These are phyloP conservation scores for Heracleum sosnowskyi DNA, from an alignment of 129 eudicot species.

Conservation along the genomic window DNA sequence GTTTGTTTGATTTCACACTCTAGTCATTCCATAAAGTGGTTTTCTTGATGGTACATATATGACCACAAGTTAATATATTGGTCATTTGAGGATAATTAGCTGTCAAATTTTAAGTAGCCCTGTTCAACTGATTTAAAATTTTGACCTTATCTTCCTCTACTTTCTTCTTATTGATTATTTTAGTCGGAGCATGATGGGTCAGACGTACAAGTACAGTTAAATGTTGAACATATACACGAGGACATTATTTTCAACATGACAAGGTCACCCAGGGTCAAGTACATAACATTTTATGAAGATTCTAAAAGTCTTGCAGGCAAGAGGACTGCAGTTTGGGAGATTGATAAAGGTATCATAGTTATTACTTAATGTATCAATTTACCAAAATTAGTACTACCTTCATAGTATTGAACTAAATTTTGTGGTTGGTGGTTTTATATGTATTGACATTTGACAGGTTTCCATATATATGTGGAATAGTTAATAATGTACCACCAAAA, in stretches of 20 bases:
- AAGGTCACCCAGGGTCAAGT: constrained; percentile 67
- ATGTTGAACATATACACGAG: constrained; percentile 59
- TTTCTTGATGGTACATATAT: not conserved
- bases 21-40: not conserved
- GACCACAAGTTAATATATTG: not conserved
- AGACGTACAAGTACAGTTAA: constrained; percentile 66
- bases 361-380: not conserved
- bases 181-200: constrained; percentile 92
- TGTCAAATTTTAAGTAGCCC: not conserved
- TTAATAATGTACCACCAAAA: not conserved
- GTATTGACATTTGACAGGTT: not conserved
- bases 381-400: not conserved
- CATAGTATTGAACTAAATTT: not conserved
- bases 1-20: not conserved
- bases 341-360: constrained; percentile 63
- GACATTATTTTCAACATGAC: constrained; percentile 79
- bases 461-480: not conserved
- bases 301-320: constrained; percentile 83
- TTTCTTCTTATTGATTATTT: constrained; percentile 16
- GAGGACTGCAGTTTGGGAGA: constrained; percentile 96
- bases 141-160: not conserved
- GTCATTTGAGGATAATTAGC: not conserved
- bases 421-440: not conserved
- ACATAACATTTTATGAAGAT: constrained; percentile 89
- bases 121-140: not conserved